A percentile compares a stretch with the other conserved stretches of the same genome.
Evolutionary conservation across 768 basidiomycete genomes (phyloP).

Genomic region (Kwoniella sp.): DNA sequence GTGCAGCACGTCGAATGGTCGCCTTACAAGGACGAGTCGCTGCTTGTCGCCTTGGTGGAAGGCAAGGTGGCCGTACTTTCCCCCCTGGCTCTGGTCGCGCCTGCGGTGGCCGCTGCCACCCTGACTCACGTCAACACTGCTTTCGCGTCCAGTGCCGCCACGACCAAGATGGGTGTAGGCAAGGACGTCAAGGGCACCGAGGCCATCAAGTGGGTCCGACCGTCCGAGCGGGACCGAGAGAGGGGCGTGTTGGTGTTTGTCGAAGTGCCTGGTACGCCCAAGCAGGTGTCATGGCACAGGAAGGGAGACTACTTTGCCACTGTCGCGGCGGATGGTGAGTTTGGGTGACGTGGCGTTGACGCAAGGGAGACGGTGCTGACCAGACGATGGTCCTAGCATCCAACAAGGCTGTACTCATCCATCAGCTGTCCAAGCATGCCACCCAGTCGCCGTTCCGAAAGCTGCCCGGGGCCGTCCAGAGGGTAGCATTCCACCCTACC

Average conservation of each 20-base stretch:
- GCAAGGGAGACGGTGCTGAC: no score
- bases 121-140: conserved; percentile 61
- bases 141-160: conserved; percentile 54
- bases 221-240: conserved; percentile 49
- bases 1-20: conserved; percentile 90
- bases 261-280: conserved; percentile 56
- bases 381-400: conserved; percentile 57
- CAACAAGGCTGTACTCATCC: conserved; percentile 87
- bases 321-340: conserved; percentile 68
- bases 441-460: conserved; percentile 98
- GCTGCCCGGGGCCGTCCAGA: conserved; percentile 82
- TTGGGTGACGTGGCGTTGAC: neutral
- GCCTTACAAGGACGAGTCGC: conserved; percentile 73
- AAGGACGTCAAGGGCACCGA: conserved; percentile 42
- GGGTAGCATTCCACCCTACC: conserved; percentile 87
- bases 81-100: conserved; percentile 55
- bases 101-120: conserved; percentile 63
- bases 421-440: conserved; percentile 86
- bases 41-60: conserved; percentile 44
- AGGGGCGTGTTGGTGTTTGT: conserved; percentile 52
- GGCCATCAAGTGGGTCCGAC: conserved; percentile 52
- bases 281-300: conserved; percentile 85
- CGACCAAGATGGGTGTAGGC: conserved; percentile 36
- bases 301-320: conserved; percentile 93
- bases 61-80: conserved; percentile 54